Conservation (phyloP, 176 grass and related monocot species). For the Bothriochloa decipiens region DNA sequence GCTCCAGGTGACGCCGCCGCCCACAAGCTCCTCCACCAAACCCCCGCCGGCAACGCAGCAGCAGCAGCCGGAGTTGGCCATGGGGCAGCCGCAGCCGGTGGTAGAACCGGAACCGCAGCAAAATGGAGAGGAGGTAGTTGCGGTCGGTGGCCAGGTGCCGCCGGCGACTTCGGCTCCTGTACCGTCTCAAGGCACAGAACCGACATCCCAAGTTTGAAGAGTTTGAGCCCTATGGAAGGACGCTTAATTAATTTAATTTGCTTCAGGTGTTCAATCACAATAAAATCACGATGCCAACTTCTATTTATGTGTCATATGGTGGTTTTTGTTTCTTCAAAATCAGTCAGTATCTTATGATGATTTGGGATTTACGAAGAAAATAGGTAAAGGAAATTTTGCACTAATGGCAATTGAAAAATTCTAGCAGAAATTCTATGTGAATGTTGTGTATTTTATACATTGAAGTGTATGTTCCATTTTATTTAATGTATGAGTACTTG, state of each 20-base stretch:
- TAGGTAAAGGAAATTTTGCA: too few relatives aligned
- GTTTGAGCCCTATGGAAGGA: neutral
- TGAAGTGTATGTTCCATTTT: too few relatives aligned
- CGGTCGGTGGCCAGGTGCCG: neutral
- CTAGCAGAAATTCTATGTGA: too few relatives aligned
- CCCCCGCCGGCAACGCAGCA: neutral
- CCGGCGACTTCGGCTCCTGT: neutral
- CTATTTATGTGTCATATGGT: neutral
- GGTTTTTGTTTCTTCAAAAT: neutral
- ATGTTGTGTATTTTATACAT: too few relatives aligned
- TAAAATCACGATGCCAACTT: neutral
- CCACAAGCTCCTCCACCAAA: conserved; percentile 8
- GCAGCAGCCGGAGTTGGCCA: neutral
- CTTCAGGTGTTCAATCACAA: neutral
- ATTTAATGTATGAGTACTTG: too few relatives aligned
- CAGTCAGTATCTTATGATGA: neutral
- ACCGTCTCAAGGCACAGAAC: neutral
- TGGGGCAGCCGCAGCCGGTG: neutral
- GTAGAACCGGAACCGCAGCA: neutral
- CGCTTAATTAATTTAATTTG: neutral
- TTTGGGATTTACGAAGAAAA: too few relatives aligned
- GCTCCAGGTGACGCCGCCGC: neutral
- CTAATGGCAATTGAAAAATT: too few relatives aligned
- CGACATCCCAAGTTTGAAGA: neutral
- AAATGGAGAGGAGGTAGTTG: neutral